Evolutionary conservation across 805 yeast species (phyloP).

Genomic region (Wickerhamiella alocasiicola): DNA sequence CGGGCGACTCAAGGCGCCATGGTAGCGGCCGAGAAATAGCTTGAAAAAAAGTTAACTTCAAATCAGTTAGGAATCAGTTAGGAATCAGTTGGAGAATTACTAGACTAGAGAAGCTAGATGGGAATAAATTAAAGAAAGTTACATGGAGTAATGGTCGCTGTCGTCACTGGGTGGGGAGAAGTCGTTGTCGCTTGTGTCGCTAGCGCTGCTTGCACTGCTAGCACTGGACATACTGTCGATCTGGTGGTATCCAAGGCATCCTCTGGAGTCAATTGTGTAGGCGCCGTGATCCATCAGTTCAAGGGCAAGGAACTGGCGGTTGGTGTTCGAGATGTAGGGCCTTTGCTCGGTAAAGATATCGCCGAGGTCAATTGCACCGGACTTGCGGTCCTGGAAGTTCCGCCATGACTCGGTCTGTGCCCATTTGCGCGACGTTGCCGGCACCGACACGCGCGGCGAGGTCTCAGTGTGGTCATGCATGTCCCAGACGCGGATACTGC

Average conservation of each 20-base stretch:
- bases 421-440: slow-evolving; percentile 8
- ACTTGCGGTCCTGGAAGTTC: slow-evolving; percentile 22
- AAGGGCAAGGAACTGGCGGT: slow-evolving; percentile 23
- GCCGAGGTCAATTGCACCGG: slow-evolving; percentile 16
- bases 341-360: background rate
- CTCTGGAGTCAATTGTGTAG: slow-evolving; percentile 25
- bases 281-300: slow-evolving; percentile 17
- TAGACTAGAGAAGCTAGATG: too few species aligned
- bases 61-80: too few species aligned
- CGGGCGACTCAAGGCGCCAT: too few species aligned
- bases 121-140: slow-evolving; percentile 10
- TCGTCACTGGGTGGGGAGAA: slow-evolving; percentile 16
- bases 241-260: slow-evolving; percentile 27
- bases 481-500: slow-evolving; percentile 59
- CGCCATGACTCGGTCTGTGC: slow-evolving; percentile 19
- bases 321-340: slow-evolving; percentile 20
- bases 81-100: too few species aligned
- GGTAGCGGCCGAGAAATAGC: too few species aligned
- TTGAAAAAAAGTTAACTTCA: too few species aligned
- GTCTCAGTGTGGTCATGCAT: slow-evolving; percentile 20
- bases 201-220: slow-evolving; percentile 11
- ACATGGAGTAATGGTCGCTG: too few species aligned
- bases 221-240: slow-evolving; percentile 12
- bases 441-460: background rate
- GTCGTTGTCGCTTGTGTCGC: slow-evolving; percentile 14